A percentile compares a stretch with the other conserved stretches of the same genome.
These are phyloP conservation scores for Paracamarosporium sp. DNA, from an alignment of 2,329 filamentous ascomycete genomes.

Conservation along the genomic window DNA sequence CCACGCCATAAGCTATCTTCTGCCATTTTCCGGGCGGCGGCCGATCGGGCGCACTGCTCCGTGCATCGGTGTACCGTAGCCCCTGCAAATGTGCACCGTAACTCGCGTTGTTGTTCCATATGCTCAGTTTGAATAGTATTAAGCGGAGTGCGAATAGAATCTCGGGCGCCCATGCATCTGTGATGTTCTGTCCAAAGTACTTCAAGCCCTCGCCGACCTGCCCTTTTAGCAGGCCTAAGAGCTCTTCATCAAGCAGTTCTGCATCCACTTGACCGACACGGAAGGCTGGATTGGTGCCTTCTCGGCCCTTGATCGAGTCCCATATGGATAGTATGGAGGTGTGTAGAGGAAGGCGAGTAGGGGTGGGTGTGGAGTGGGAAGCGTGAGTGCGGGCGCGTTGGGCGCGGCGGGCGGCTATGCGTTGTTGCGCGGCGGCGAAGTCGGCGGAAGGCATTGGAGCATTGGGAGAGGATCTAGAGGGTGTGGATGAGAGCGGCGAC, in stretches of 20 bases:
- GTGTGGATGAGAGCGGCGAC: neutral
- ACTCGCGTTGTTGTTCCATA: slow-evolving; percentile 96
- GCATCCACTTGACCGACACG: slow-evolving; percentile 96
- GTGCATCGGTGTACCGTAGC: slow-evolving; percentile 85
- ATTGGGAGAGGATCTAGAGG: slow-evolving; percentile 14
- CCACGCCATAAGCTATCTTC: slow-evolving; percentile 81
- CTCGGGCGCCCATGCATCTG: slow-evolving; percentile 87
- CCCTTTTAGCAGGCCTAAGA: slow-evolving; percentile 81
- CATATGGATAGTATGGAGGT: slow-evolving; percentile 62
- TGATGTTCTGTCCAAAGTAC: slow-evolving; percentile 78
- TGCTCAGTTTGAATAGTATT: slow-evolving; percentile 88
- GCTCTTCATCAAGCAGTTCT: slow-evolving; percentile 91
- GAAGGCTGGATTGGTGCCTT: slow-evolving; percentile 84
- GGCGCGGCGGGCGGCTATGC: slow-evolving; percentile 80
- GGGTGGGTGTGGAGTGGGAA: slow-evolving; percentile 46
- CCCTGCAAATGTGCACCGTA: slow-evolving; percentile 95
- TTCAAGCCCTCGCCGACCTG: slow-evolving; percentile 90
- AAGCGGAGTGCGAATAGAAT: slow-evolving; percentile 79
- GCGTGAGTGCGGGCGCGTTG: slow-evolving; percentile 72
- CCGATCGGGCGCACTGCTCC: slow-evolving; percentile 60
- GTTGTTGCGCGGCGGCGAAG: slow-evolving; percentile 89
- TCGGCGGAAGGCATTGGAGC: slow-evolving; percentile 59
- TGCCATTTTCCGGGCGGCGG: slow-evolving; percentile 79
- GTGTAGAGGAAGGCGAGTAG: slow-evolving; percentile 58
- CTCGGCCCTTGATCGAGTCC: slow-evolving; percentile 74